Percentiles rank a stretch among this genome's conserved stretches.
Evolutionary conservation across 441 rosid species (phyloP).

Genomic region (Adansonia rubrostipa): DNA sequence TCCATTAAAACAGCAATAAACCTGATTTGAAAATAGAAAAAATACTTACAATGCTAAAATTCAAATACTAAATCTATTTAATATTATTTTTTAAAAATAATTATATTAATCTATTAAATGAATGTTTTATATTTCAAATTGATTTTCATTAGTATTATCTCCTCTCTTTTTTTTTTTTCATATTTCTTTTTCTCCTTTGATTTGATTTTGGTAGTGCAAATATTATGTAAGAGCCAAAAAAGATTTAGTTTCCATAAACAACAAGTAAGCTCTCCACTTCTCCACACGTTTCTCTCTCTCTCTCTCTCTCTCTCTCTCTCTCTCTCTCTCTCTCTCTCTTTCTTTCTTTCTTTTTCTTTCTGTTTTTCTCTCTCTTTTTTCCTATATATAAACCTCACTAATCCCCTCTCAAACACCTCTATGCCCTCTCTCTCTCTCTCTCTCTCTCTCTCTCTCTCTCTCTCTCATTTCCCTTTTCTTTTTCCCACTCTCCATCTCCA

Average conservation of each 20-base stretch:
- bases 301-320: no score
- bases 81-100: no score
- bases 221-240: neutral
- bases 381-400: conserved; percentile 28
- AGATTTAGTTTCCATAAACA: neutral
- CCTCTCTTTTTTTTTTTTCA: neutral
- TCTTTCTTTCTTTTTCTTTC: neutral
- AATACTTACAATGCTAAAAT: no score
- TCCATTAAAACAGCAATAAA: neutral
- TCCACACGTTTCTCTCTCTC: conserved; percentile 47
- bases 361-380: conserved; percentile 16
- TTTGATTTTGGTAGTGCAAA: neutral
- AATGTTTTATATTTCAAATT: no score
- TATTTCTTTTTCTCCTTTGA: neutral
- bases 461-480: conserved; percentile 20
- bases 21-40: no score
- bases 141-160: no score
- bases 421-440: conserved; percentile 36
- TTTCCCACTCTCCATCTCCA: neutral
- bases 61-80: no score
- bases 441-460: conserved; percentile 39
- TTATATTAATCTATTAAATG: no score
- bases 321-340: no score
- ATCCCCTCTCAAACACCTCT: conserved; percentile 36
- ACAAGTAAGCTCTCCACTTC: conserved; percentile 27